A percentile compares a stretch with the other conserved stretches of the same genome.
These are phyloP conservation scores for Didymellaceae sp. DNA, from an alignment of 2,329 filamentous ascomycete species.

Conservation along the genomic window DNA sequence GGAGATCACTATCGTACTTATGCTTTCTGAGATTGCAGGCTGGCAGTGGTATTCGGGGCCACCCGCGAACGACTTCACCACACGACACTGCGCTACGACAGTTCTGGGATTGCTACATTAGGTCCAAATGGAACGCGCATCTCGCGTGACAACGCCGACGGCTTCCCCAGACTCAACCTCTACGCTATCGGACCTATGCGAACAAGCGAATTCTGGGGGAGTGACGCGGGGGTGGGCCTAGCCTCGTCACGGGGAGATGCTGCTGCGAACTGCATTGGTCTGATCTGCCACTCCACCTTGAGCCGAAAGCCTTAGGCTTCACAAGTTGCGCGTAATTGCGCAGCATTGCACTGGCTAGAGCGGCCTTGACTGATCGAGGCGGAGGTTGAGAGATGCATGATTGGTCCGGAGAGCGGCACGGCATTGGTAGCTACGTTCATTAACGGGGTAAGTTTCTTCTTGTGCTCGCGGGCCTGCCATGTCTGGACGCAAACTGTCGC, in stretches of 20 bases:
- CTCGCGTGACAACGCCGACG: constrained; percentile 2
- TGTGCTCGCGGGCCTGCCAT: not conserved
- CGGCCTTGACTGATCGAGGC: not conserved
- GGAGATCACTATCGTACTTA: constrained; percentile 17
- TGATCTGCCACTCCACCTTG: not conserved
- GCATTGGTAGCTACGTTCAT: not conserved
- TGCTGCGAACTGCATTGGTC: constrained; percentile 3
- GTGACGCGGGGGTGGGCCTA: constrained; percentile 10
- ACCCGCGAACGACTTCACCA: not conserved
- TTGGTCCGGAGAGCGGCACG: constrained; percentile 1
- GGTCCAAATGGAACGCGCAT: not conserved
- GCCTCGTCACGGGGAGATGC: not conserved
- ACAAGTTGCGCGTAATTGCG: not conserved
- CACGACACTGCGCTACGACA: not conserved
- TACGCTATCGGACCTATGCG: constrained; percentile 8
- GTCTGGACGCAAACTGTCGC: not conserved
- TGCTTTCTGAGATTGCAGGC: constrained; percentile 1
- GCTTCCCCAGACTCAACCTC: constrained; percentile 12
- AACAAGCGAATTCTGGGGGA: constrained; percentile 11
- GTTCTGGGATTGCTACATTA: constrained; percentile 12
- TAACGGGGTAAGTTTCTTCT: constrained; percentile 6
- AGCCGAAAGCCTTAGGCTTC: constrained; percentile 4
- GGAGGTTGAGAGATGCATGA: not conserved
- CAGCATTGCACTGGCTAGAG: constrained; percentile 8
- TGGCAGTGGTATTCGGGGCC: not conserved